phyloP scores from a whole-genome alignment of 139 green algal species.

The Nannochloris sp. region DNA sequence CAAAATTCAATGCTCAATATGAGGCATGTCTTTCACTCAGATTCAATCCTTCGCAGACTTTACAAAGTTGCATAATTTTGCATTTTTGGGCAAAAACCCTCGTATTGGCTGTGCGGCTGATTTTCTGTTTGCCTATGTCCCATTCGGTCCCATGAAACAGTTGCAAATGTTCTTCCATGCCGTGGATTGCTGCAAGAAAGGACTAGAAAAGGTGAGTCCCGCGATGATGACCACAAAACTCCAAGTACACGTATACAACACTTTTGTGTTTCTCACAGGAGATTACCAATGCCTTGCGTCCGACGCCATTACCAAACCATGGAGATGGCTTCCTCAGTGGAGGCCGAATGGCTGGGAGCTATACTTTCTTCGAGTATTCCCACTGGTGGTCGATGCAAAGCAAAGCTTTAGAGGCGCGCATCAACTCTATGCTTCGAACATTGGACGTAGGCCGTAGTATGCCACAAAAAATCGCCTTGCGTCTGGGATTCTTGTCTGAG shows the following conservation, averaged over 20 bases:
- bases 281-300: not conserved
- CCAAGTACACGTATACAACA: not conserved
- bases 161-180: conserved; percentile 24
- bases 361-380: conserved; percentile 11
- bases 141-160: conserved; percentile 25
- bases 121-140: conserved; percentile 31
- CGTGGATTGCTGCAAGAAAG: not conserved
- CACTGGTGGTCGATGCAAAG: not conserved
- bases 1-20: too few species aligned
- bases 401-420: not conserved
- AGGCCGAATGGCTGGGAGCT: conserved; percentile 6
- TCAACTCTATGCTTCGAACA: not conserved
- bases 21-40: not conserved
- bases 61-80: conserved; percentile 24
- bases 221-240: not conserved
- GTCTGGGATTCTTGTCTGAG: not conserved
- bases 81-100: conserved; percentile 19
- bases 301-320: conserved; percentile 4
- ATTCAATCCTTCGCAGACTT: conserved; percentile 9
- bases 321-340: conserved; percentile 4
- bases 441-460: conserved; percentile 4
- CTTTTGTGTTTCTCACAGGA: not conserved
- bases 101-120: conserved; percentile 21
- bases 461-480: not conserved
- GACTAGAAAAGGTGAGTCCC: conserved; percentile 6